A percentile compares a stretch with the other conserved stretches of the same genome.
Conservation (phyloP, 1,284 basidiomycete genomes). For the Irpex lacteus region DNA sequence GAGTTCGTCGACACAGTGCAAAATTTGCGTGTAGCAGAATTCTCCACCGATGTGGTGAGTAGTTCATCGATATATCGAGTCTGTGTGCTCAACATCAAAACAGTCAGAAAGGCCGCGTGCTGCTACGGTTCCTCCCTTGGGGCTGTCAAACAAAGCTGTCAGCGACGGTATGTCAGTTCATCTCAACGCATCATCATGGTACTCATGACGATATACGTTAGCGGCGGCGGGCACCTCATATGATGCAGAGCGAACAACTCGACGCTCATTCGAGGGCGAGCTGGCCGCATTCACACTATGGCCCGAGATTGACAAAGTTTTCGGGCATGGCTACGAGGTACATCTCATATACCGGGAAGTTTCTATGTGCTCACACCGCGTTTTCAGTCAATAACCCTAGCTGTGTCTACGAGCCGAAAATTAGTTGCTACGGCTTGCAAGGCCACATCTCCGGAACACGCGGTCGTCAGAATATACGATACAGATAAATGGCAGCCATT, state of each 20-base stretch:
- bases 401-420: constrained; percentile 64
- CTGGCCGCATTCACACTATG: constrained; percentile 87
- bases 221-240: constrained; percentile 13
- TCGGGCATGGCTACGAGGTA: constrained; percentile 97
- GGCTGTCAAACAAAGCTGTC: constrained; percentile 69
- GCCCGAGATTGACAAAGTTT: constrained; percentile 97
- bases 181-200: not conserved
- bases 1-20: constrained; percentile 69
- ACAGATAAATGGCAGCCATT: constrained; percentile 67
- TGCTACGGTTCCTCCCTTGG: constrained; percentile 75
- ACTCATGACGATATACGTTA: not conserved
- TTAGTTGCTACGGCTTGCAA: constrained; percentile 92
- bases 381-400: constrained; percentile 71
- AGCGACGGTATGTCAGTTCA: constrained; percentile 45
- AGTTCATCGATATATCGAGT: not conserved
- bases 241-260: constrained; percentile 22
- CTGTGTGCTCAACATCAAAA: not conserved
- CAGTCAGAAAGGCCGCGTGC: constrained; percentile 47
- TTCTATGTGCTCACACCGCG: not conserved
- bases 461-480: constrained; percentile 84
- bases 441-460: constrained; percentile 85
- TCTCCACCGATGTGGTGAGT: constrained; percentile 46
- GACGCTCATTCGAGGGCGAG: constrained; percentile 80
- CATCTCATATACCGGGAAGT: constrained; percentile 10
- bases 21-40: constrained; percentile 44